Conservation (phyloP, 805 yeast genomes). For the Schwanniomyces occidentalis region DNA sequence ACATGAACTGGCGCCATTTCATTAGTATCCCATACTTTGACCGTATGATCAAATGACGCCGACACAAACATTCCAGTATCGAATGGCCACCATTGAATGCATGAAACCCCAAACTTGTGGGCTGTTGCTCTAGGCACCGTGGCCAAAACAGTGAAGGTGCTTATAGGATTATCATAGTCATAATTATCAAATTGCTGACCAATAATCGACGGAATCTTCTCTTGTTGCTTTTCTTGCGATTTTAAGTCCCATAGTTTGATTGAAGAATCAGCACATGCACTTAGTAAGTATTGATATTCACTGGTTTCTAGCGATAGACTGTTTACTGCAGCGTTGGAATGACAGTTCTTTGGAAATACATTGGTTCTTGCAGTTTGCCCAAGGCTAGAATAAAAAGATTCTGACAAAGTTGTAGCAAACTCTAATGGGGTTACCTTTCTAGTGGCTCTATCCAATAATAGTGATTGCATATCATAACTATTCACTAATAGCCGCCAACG, state of each 20-base stretch:
- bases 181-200: slow-evolving; percentile 22
- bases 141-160: slow-evolving; percentile 26
- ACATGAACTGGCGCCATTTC: slow-evolving; percentile 63
- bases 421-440: slow-evolving; percentile 31
- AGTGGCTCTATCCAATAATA: slow-evolving; percentile 33
- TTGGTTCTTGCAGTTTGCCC: slow-evolving; percentile 20
- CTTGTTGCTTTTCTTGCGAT: slow-evolving; percentile 10
- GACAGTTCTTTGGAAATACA: slow-evolving; percentile 45
- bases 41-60: slow-evolving; percentile 74
- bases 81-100: slow-evolving; percentile 82
- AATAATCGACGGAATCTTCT: slow-evolving; percentile 10
- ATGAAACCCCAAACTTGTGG: slow-evolving; percentile 74
- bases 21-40: slow-evolving; percentile 81
- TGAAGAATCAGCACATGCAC: slow-evolving; percentile 74
- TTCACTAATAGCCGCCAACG: too few relatives aligned
- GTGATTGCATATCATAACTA: slow-evolving; percentile 34
- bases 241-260: slow-evolving; percentile 66
- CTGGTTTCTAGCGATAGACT: slow-evolving; percentile 55
- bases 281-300: slow-evolving; percentile 50
- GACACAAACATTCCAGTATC: slow-evolving; percentile 86
- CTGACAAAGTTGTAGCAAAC: slow-evolving; percentile 36
- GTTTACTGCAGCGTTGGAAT: slow-evolving; percentile 55
- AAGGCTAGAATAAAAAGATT: slow-evolving; percentile 32
- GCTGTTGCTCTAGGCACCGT: slow-evolving; percentile 38
- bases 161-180: slow-evolving; percentile 34